Base-by-base conservation (phyloP, 2,329 filamentous ascomycete genomes). In the Pseudofabraea citricarpa region DNA sequence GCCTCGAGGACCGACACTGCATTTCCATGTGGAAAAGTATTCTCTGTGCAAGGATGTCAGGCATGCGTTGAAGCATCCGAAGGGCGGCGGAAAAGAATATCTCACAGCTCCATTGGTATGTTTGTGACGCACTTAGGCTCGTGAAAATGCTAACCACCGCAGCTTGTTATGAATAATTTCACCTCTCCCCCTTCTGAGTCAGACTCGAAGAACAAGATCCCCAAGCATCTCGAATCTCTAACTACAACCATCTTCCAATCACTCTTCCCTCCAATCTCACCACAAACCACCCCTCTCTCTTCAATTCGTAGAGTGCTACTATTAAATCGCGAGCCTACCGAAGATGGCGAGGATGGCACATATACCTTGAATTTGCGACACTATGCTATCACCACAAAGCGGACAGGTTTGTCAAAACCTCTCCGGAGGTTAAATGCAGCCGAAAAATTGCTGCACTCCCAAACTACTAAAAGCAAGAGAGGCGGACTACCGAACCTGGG, bases 151-250 rank as follows among this genome's bases (percentile, higher is more conserved):
- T 68, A 58, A 67, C 6, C 23, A 23, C 22, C 40, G 3, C 48
- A 85, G 79, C 77, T 98, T 35, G 93, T 98, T 53, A 97, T 98
- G 93, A 98, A 98, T 70, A 96, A 95, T 65, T 95, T 98, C 65
- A 79, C 79, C 29, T 84, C 82, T 3, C 76, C 85, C 21, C 72
- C 73, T 49, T 64, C 67, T 39, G 62, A 68, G 44, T 63, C 75
- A 35, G 77, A 81, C 45, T 67, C 77, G 22, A 76, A 74, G 45
- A 77, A 81, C 18, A 81, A 85, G 49, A 83, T 95, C n/a, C 90
- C 91, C 5, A 94, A 89, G 61, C 90, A 96, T 56, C 86, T 98
- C 59, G 93, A 98, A 68, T 85, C 86, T 19, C 82, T 98, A 23
- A 83, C 90, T 3, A 97, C 90, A 2, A 94, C 90, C 36, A 83